Evolutionary conservation across 78 protist genomes (phyloP), one percentile per base, ranked within the genome.

Genomic region (Dictyostelium capitatum): DNA sequence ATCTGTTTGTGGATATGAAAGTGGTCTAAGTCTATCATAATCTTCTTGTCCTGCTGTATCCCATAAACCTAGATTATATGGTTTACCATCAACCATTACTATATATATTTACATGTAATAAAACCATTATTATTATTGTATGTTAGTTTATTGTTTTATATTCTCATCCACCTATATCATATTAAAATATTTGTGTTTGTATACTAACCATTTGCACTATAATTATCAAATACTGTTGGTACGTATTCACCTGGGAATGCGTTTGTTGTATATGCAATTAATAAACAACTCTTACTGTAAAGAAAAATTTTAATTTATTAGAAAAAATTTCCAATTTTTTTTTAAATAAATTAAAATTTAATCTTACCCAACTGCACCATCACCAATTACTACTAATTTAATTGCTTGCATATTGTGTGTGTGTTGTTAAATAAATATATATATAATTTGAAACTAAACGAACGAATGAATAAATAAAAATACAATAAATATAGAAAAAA

Each of bases 181-280:
- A n/a, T n/a, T n/a, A n/a, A n/a, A n/a, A n/a, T n/a, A n/a, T n/a
- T n/a, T n/a, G n/a, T n/a, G n/a, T n/a, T n/a, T n/a, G n/a, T n/a
- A n/a, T n/a, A 37, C 43, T 37, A 3, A 37, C 43, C 43, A 93
- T 93, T 93, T 37, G 96, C 96, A 17, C 82, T 64, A 79, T 93
- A 93, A 48, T 93, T 93, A 81, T 93, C 96, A 84, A 93, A 93
- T 15, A 93, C 96, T 23, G 96, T 93, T 65, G 96, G 96, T 62
- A 91, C 84, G 83, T 95, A 96, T 83, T 96, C 98, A 6, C 96
- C 97, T 43, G 98, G 98, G 81, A 97, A 97, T 57, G 96, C 98
- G 77, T 97, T 97, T 10, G 97, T 97, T 19, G 98, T 95, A 83
- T 97, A 97, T 2, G 97, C 28, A 28, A 97, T 97, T 30, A 97